A percentile compares a stretch with the other conserved stretches of the same genome.
These are phyloP conservation scores for Alternaria solani DNA, from an alignment of 2,329 filamentous ascomycete genomes.

Conservation along the genomic window DNA sequence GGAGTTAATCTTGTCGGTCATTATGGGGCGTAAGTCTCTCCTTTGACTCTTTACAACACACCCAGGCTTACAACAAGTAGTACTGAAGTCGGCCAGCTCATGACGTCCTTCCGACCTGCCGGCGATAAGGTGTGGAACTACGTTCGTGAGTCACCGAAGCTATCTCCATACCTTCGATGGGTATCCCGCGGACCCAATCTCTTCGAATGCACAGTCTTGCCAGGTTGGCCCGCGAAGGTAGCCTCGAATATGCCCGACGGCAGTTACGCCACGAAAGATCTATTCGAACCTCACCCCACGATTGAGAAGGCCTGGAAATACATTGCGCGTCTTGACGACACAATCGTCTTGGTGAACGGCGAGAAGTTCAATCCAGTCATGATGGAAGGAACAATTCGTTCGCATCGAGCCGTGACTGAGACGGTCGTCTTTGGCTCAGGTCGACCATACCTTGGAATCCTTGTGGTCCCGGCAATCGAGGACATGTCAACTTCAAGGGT, in stretches of 20 bases:
- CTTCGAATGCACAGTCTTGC: constrained; percentile 50
- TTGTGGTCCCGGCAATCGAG: constrained; percentile 58
- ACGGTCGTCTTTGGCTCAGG: constrained; percentile 66
- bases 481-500: background rate
- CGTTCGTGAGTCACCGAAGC: constrained; percentile 54
- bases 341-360: constrained; percentile 58
- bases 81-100: constrained; percentile 70
- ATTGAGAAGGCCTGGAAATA: constrained; percentile 58
- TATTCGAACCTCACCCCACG: constrained; percentile 57
- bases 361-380: constrained; percentile 60
- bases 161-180: constrained; percentile 55
- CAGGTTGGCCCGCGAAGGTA: constrained; percentile 49
- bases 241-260: constrained; percentile 30
- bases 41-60: background rate
- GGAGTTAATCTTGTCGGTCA: constrained; percentile 65
- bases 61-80: constrained; percentile 38
- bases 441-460: constrained; percentile 60
- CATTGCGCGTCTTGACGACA: constrained; percentile 57
- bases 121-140: constrained; percentile 70
- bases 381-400: constrained; percentile 63
- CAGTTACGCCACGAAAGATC: constrained; percentile 48
- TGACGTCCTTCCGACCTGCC: constrained; percentile 65
- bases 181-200: constrained; percentile 50
- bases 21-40: constrained; percentile 50
- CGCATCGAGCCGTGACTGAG: constrained; percentile 63